Percentiles rank a stretch among this genome's conserved stretches.
These are phyloP conservation scores for Solanum verrucosum DNA, from an alignment of 257 asterid genomes.

Conservation along the genomic window DNA sequence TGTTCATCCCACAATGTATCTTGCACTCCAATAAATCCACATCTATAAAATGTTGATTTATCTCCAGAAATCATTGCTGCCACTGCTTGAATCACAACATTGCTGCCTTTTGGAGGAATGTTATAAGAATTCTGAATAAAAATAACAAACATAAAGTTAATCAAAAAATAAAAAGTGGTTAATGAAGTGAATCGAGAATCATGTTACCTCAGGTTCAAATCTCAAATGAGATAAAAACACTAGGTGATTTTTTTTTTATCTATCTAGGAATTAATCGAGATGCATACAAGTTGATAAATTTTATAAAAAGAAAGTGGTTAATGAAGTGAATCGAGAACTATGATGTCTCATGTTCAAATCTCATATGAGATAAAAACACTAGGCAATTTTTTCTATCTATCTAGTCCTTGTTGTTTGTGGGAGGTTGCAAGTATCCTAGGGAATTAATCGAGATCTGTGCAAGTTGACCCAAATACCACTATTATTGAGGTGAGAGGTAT, in stretches of 20 bases:
- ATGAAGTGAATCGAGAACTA: not conserved
- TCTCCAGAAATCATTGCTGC: constrained; percentile 6
- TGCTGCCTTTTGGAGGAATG: not conserved
- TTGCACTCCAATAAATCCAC: constrained; percentile 6
- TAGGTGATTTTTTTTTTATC: not conserved
- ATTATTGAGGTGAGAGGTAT: not conserved
- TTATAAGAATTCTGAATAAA: constrained; percentile 1
- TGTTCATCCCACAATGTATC: constrained; percentile 5
- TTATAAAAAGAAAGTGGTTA: too few species aligned
- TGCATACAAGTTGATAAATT: too few species aligned
- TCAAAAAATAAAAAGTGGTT: not conserved
- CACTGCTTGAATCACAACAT: not conserved
- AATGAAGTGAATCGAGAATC: too few species aligned
- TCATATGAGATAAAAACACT: not conserved
- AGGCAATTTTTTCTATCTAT: not conserved
- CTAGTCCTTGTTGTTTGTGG: not conserved
- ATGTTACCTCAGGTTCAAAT: not conserved
- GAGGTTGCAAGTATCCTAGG: not conserved
- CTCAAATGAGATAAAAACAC: not conserved
- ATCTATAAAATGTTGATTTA: constrained; percentile 4
- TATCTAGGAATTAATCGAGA: not conserved
- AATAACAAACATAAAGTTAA: not conserved
- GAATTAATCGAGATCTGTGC: not conserved
- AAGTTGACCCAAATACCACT: not conserved
- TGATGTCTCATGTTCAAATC: not conserved